Percentiles rank a stretch among this genome's conserved stretches.
These are phyloP conservation scores for Botryosphaeria dothidea DNA, from an alignment of 2,329 filamentous ascomycete species.

Conservation along the genomic window DNA sequence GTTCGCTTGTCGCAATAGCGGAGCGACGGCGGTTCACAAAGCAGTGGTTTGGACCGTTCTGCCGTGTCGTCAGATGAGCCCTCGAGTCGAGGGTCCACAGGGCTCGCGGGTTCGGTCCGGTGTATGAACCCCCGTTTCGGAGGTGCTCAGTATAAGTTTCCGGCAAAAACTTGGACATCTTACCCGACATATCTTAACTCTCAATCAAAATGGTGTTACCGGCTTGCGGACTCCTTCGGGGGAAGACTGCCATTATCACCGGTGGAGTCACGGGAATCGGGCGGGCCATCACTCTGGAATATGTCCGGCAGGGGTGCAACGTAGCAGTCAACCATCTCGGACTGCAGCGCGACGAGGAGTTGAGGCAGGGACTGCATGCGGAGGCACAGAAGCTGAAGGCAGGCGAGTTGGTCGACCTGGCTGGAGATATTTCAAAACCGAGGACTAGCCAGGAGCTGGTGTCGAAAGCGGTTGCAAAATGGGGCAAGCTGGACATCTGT, in stretches of 20 bases:
- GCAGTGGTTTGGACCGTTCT: background rate
- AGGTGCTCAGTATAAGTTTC: background rate
- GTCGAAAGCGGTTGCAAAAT: background rate
- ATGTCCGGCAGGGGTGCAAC: background rate
- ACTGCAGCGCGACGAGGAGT: background rate
- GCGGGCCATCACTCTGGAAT: background rate
- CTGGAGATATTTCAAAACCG: background rate
- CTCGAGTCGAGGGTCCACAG: background rate
- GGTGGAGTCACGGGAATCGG: background rate
- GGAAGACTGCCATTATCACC: background rate
- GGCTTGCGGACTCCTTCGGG: conserved; percentile 30
- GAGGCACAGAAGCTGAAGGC: background rate
- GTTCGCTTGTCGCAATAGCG: background rate
- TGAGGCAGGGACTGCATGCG: background rate
- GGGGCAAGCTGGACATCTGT: background rate
- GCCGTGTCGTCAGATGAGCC: background rate
- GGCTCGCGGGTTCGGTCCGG: background rate
- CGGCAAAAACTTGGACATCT: background rate
- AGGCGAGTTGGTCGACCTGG: background rate
- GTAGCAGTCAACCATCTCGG: background rate
- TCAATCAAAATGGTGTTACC: background rate
- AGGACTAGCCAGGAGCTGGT: background rate
- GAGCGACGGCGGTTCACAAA: background rate
- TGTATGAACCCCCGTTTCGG: background rate
- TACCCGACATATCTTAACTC: background rate